A percentile compares a stretch with the other conserved stretches of the same genome.
Evolutionary conservation across 306 rosid genomes (phyloP).

Genomic region (Vigna radiata): DNA sequence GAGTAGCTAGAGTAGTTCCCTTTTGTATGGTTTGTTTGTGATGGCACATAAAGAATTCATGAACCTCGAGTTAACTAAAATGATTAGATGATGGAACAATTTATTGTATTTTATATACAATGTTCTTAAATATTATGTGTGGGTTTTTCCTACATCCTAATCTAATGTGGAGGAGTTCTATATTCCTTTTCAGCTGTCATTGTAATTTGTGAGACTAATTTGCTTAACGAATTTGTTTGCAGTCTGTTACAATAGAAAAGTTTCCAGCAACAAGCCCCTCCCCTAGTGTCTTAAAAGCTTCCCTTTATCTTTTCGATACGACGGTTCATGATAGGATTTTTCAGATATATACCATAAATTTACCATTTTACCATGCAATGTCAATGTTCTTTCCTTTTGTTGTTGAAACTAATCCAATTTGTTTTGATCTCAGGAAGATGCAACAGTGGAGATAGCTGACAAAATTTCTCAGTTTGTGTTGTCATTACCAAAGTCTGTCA

Average conservation of each 20-base stretch:
- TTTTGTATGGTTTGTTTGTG: background rate
- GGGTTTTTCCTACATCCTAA: background rate
- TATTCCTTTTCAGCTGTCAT: slow-evolving; percentile 22
- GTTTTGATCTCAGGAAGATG: slow-evolving; percentile 68
- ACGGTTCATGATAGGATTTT: background rate
- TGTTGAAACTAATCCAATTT: slow-evolving; percentile 19
- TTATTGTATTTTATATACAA: background rate
- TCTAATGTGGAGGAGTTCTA: slow-evolving; percentile 6
- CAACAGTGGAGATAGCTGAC: slow-evolving; percentile 66
- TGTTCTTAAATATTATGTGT: background rate
- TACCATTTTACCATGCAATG: slow-evolving; percentile 3
- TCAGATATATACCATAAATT: background rate
- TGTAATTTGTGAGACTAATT: background rate
- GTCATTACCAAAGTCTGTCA: slow-evolving; percentile 74
- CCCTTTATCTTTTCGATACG: background rate
- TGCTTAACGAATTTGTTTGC: background rate
- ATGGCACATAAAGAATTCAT: background rate
- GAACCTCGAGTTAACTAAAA: background rate
- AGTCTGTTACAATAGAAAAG: background rate
- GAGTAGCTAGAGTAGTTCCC: background rate
- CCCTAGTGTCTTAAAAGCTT: too few species aligned
- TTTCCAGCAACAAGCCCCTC: background rate
- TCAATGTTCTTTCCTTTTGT: slow-evolving; percentile 27
- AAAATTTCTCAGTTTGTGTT: slow-evolving; percentile 71
- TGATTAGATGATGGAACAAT: background rate